Evolutionary conservation across 768 basidiomycete genomes (phyloP).

Genomic region (Amyloporia xantha): DNA sequence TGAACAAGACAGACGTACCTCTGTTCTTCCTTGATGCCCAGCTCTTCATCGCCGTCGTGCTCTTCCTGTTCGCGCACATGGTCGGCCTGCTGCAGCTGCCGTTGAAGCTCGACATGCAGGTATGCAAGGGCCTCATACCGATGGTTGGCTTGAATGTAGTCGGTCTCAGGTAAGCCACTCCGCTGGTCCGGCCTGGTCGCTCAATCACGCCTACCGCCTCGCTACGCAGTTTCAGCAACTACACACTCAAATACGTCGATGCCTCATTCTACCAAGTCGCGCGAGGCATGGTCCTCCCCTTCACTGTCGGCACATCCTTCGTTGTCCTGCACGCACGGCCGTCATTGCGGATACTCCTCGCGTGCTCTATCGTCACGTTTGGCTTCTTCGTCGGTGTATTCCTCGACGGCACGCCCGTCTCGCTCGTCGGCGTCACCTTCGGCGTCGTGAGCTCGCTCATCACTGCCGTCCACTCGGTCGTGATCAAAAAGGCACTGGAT

Average conservation of each 20-base stretch:
- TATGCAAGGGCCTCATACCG: constrained; percentile 67
- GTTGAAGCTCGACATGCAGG: constrained; percentile 53
- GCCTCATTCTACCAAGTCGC: constrained; percentile 96
- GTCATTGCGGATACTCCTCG: constrained; percentile 62
- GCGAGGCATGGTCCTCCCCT: constrained; percentile 86
- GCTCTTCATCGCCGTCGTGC: constrained; percentile 68
- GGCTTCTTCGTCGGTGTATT: constrained; percentile 93
- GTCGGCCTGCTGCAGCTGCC: constrained; percentile 62
- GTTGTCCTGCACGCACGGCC: constrained; percentile 71
- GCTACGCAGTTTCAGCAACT: constrained; percentile 70
- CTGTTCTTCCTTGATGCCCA: constrained; percentile 86
- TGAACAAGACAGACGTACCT: constrained; percentile 65
- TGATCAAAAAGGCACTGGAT: constrained; percentile 82
- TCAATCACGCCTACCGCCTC: too few relatives aligned
- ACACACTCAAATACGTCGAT: constrained; percentile 88
- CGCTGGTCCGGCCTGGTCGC: too few relatives aligned
- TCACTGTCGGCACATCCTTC: constrained; percentile 87
- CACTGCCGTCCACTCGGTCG: constrained; percentile 85
- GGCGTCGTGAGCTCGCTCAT: constrained; percentile 83
- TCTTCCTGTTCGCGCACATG: constrained; percentile 61
- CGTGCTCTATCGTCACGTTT: constrained; percentile 75
- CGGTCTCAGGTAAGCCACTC: constrained; percentile 70
- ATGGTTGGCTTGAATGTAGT: constrained; percentile 75
- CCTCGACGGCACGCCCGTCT: constrained; percentile 60
- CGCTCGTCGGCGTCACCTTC: constrained; percentile 62